phyloP scores from a whole-genome alignment of 1,139 yeast genomes.

The Nadsonia commutata region DNA sequence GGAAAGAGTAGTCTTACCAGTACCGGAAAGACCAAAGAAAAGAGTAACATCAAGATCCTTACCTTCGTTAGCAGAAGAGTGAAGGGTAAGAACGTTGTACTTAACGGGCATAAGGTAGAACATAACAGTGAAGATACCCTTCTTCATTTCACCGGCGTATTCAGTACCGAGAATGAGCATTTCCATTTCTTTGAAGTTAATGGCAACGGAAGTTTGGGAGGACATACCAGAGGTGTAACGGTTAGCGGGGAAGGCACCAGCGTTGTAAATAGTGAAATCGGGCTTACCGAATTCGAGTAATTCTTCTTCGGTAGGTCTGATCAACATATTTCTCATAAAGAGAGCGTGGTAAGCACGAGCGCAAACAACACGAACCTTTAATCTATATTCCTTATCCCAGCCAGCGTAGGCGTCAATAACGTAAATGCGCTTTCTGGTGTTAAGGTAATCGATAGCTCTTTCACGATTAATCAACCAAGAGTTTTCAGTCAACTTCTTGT shows the following conservation, averaged over 20 bases:
- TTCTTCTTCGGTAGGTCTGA: constrained; percentile 87
- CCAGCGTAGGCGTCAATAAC: constrained; percentile 97
- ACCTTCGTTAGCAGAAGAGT: constrained; percentile 93
- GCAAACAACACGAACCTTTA: constrained; percentile 92
- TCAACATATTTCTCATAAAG: constrained; percentile 96
- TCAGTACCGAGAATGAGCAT: constrained; percentile 98
- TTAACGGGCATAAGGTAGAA: constrained; percentile 96
- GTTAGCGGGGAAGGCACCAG: constrained; percentile 98
- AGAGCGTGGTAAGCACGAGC: constrained; percentile 98
- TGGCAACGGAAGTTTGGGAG: constrained; percentile 87
- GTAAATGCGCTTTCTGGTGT: constrained; percentile 89
- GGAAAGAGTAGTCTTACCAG: constrained; percentile 94
- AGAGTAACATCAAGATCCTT: constrained; percentile 69
- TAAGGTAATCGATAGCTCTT: constrained; percentile 91
- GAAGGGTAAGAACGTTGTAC: constrained; percentile 83
- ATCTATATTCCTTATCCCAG: constrained; percentile 97
- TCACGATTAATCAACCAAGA: constrained; percentile 95
- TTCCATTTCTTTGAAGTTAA: constrained; percentile 95
- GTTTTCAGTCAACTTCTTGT: constrained; percentile 84
- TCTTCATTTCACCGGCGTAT: constrained; percentile 99
- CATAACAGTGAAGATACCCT: constrained; percentile 98
- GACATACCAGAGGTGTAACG: constrained; percentile 96
- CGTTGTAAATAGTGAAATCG: constrained; percentile 95
- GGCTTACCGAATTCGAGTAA: constrained; percentile 88
- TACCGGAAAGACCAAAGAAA: constrained; percentile 94